These are phyloP conservation scores for Hibiscus syriacus DNA, from an alignment of 345 rosid species.

Conservation along the genomic window DNA sequence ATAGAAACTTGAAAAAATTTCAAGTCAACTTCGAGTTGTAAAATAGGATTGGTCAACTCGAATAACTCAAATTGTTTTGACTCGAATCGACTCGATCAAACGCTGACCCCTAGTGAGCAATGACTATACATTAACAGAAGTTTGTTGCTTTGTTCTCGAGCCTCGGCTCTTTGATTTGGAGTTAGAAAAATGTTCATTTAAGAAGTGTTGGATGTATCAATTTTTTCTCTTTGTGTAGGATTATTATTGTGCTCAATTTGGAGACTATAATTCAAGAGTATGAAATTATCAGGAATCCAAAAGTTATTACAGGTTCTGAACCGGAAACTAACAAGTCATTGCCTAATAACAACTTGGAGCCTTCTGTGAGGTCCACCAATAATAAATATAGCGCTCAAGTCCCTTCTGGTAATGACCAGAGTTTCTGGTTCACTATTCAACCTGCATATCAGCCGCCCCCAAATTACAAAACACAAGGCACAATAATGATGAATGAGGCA, in stretches of 20 bases:
- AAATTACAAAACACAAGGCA: conserved; percentile 59
- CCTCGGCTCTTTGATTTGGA: neutral
- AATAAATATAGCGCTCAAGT: conserved; percentile 22
- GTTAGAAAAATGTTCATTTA: too few species aligned
- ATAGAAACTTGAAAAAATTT: too few species aligned
- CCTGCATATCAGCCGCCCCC: too few species aligned
- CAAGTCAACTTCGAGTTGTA: too few species aligned
- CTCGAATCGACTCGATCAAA: too few species aligned
- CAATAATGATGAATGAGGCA: conserved; percentile 86
- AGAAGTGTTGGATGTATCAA: conserved; percentile 4
- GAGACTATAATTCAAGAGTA: conserved; percentile 67
- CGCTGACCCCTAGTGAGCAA: too few species aligned
- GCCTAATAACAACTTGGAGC: too few species aligned
- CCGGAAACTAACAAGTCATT: conserved; percentile 29
- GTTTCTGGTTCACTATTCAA: conserved; percentile 58
- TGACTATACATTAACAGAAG: neutral
- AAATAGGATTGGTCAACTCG: too few species aligned
- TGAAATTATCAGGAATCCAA: conserved; percentile 72
- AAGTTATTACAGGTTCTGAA: conserved; percentile 32
- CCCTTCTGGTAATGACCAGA: conserved; percentile 29
- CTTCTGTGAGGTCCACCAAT: too few species aligned
- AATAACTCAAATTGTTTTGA: too few species aligned
- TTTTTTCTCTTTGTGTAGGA: conserved; percentile 31
- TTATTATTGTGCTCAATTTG: conserved; percentile 74
- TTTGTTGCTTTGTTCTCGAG: neutral